A percentile compares a stretch with the other conserved stretches of the same genome.
These are phyloP conservation scores for Collybia nuda DNA, from an alignment of 768 basidiomycete species.

Conservation along the genomic window DNA sequence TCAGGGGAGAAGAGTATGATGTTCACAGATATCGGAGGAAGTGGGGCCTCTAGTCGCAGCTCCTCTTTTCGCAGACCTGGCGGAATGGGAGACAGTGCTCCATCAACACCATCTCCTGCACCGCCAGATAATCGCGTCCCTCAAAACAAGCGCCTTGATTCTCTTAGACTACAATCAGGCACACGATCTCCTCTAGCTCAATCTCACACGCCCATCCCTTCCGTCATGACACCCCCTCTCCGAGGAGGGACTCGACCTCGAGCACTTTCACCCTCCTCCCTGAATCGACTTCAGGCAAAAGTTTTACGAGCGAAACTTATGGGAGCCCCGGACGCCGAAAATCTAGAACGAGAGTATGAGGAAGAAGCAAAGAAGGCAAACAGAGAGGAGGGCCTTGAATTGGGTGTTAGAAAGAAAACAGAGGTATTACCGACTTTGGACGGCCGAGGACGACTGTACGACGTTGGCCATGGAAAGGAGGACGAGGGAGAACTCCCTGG, in stretches of 20 bases:
- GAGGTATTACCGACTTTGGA: conserved; percentile 91
- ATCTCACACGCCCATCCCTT: conserved; percentile 83
- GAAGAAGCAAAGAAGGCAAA: conserved; percentile 53
- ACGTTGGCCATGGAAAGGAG: conserved; percentile 79
- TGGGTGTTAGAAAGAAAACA: conserved; percentile 56
- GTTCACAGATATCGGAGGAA: conserved; percentile 65
- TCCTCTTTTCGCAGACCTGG: conserved; percentile 87
- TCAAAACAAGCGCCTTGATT: conserved; percentile 54
- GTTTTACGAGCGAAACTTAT: conserved; percentile 90
- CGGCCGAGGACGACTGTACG: conserved; percentile 81
- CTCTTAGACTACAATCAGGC: conserved; percentile 61
- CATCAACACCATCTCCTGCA: conserved; percentile 63
- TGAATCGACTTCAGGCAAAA: conserved; percentile 92
- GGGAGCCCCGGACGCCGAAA: conserved; percentile 72
- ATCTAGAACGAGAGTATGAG: conserved; percentile 86
- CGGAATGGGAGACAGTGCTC: conserved; percentile 49
- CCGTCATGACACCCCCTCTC: conserved; percentile 75
- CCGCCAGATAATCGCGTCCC: conserved; percentile 29
- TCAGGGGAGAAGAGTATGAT: conserved; percentile 58
- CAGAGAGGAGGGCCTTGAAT: conserved; percentile 38
- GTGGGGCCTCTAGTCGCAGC: conserved; percentile 74
- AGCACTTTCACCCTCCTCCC: conserved; percentile 68
- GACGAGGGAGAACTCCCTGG: conserved; percentile 53
- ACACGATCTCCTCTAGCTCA: conserved; percentile 57
- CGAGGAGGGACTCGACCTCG: conserved; percentile 35